Conservation (phyloP, 345 rosid species). For the Linum tenue region DNA sequence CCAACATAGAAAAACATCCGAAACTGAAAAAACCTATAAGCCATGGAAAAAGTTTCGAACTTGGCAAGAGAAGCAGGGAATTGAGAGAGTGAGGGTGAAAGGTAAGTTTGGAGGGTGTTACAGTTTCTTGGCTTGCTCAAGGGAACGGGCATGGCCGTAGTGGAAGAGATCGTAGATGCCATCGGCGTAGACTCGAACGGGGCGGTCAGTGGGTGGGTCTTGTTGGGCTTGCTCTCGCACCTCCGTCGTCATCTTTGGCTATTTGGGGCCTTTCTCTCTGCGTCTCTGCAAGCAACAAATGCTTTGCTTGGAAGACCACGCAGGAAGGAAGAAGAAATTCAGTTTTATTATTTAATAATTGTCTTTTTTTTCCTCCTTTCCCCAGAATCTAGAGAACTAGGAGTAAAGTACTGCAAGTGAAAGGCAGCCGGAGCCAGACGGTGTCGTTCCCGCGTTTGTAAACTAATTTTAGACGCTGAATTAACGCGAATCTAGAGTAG, state of each 20-base stretch:
- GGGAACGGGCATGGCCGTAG: conserved; percentile 27
- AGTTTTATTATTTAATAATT: too few species aligned
- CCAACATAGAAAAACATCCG: not conserved
- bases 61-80: not conserved
- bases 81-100: not conserved
- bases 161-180: conserved; percentile 32
- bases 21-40: not conserved
- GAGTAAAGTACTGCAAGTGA: not conserved
- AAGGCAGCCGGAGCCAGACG: not conserved
- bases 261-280: not conserved
- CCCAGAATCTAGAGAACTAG: too few species aligned
- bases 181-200: conserved; percentile 22
- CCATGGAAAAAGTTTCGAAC: not conserved
- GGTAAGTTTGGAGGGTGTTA: not conserved
- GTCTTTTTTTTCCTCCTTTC: not conserved
- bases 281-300: not conserved
- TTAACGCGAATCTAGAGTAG: not conserved
- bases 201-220: conserved; percentile 4
- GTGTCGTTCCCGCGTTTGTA: not conserved
- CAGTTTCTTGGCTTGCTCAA: conserved; percentile 19
- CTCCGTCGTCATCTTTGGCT: not conserved
- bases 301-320: not conserved
- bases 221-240: not conserved
- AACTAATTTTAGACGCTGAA: not conserved
- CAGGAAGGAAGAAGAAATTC: not conserved